A percentile compares a stretch with the other conserved stretches of the same genome.
phyloP scores from a whole-genome alignment of 2,329 filamentous ascomycete species.

The Raffaelea albimanens region DNA sequence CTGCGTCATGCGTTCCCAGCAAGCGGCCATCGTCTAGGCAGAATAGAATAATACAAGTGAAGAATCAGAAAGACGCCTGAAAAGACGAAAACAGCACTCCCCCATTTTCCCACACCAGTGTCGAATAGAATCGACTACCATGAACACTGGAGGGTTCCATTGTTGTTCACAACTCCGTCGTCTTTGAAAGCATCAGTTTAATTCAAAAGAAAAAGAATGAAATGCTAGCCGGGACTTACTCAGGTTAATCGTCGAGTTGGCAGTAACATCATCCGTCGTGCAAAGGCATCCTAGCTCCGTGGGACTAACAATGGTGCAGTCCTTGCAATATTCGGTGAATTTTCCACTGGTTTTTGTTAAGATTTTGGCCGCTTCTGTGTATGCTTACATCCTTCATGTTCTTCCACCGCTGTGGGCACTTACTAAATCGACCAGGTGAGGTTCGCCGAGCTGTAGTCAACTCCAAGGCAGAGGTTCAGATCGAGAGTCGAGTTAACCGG shows the following conservation, averaged over 20 bases:
- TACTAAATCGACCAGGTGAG: conserved; percentile 13
- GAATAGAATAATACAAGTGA: no score
- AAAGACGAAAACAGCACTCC: no score
- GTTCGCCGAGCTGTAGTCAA: conserved; percentile 6
- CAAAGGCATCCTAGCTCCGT: conserved; percentile 10
- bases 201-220: not conserved
- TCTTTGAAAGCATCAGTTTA: not conserved
- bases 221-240: conserved; percentile 5
- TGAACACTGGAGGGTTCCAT: not conserved
- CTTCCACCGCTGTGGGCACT: not conserved
- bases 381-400: no score
- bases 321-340: conserved; percentile 11
- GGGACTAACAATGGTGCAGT: conserved; percentile 3
- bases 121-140: not conserved
- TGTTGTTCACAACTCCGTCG: not conserved
- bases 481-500: conserved; percentile 8
- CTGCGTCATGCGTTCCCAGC: no score
- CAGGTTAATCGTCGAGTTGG: conserved; percentile 11
- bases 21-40: no score
- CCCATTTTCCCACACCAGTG: no score
- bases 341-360: conserved; percentile 15
- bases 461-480: conserved; percentile 14
- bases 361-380: no score
- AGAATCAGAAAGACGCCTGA: no score
- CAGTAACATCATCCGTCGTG: not conserved